These are phyloP conservation scores for Astrothelium subdiscretum DNA, from an alignment of 495 filamentous ascomycete species.

Conservation along the genomic window DNA sequence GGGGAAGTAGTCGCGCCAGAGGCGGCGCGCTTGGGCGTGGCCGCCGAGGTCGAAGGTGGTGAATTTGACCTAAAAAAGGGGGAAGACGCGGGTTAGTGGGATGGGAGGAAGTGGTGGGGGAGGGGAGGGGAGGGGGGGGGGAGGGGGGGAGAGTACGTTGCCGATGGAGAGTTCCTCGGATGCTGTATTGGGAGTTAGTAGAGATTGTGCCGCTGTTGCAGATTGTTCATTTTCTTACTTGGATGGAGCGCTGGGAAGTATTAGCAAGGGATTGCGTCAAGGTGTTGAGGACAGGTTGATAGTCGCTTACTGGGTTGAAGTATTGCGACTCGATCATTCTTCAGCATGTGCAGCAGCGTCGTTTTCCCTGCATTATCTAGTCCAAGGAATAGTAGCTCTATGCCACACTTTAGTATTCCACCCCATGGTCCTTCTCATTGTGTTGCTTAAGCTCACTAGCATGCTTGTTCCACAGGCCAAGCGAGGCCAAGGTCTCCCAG, in stretches of 20 bases:
- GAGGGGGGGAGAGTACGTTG: constrained; percentile 33
- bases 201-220: not conserved
- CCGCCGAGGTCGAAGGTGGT: constrained; percentile 96
- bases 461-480: constrained; percentile 94
- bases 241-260: constrained; percentile 14
- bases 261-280: not conserved
- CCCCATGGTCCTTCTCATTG: not conserved
- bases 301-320: constrained; percentile 56
- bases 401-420: constrained; percentile 11
- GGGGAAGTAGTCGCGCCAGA: constrained; percentile 97
- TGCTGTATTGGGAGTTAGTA: constrained; percentile 38
- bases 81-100: not conserved
- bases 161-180: constrained; percentile 95
- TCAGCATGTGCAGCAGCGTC: constrained; percentile 47
- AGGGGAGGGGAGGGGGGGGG: not conserved
- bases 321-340: constrained; percentile 94
- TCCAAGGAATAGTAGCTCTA: constrained; percentile 75
- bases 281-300: not conserved
- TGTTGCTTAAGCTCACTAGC: constrained; percentile 35
- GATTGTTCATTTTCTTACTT: constrained; percentile 12
- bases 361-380: constrained; percentile 98
- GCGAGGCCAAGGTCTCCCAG: constrained; percentile 79
- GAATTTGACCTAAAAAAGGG: constrained; percentile 51
- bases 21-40: constrained; percentile 92
- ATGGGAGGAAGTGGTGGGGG: too few species aligned